A percentile compares a stretch with the other conserved stretches of the same genome.
Evolutionary conservation across 805 yeast genomes (phyloP).

Genomic region (Priceomyces carsonii): DNA sequence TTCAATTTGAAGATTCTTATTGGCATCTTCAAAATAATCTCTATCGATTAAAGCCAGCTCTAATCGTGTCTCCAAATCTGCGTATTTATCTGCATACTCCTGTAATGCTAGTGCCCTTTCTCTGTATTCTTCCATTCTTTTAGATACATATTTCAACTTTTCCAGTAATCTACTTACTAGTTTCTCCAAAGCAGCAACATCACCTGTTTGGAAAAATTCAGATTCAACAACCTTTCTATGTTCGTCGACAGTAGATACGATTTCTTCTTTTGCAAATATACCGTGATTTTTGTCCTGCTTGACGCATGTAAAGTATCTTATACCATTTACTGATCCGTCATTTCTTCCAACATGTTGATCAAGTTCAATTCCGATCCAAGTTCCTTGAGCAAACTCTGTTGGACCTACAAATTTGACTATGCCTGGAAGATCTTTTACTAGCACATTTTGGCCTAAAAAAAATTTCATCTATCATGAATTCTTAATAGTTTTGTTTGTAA

Average conservation of each 20-base stretch:
- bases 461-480: conserved; percentile 3
- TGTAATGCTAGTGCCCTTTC: conserved; percentile 16
- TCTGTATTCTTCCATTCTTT: conserved; percentile 23
- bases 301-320: conserved; percentile 42
- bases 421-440: conserved; percentile 43
- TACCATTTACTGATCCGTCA: conserved; percentile 48
- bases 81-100: neutral
- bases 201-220: neutral
- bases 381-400: conserved; percentile 60
- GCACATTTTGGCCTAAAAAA: conserved; percentile 31
- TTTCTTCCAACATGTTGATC: conserved; percentile 45
- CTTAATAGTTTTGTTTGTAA: too few species aligned
- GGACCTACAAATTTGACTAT: conserved; percentile 50
- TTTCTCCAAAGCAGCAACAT: conserved; percentile 1
- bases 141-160: conserved; percentile 38
- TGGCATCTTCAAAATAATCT: conserved; percentile 39
- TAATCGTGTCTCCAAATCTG: conserved; percentile 19
- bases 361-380: conserved; percentile 53
- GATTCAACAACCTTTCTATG: too few species aligned
- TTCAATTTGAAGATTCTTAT: conserved; percentile 25
- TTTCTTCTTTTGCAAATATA: conserved; percentile 50
- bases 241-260: too few species aligned
- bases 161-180: conserved; percentile 43
- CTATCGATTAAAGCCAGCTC: conserved; percentile 45
- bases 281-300: conserved; percentile 37